These are phyloP conservation scores for Tulasnella sp. DNA, from an alignment of 768 basidiomycete genomes.

Conservation along the genomic window DNA sequence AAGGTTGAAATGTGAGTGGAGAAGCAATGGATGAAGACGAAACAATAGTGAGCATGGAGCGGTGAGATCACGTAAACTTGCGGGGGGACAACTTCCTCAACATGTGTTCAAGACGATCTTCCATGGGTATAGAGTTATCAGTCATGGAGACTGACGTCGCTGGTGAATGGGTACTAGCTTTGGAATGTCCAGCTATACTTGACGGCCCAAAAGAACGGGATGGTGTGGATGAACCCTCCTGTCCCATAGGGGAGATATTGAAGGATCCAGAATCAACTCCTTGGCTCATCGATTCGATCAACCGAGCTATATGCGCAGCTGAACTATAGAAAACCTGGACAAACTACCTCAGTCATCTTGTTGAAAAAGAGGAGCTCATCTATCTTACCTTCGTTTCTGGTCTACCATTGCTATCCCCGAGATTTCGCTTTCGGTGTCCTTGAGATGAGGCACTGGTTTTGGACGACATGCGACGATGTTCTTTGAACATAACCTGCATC, in stretches of 20 bases:
- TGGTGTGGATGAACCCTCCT: conserved; percentile 1
- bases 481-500: conserved; percentile 64
- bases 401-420: conserved; percentile 24
- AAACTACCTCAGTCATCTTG: not conserved
- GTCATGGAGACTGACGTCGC: conserved; percentile 20
- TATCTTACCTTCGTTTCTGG: conserved; percentile 74
- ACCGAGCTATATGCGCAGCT: conserved; percentile 62
- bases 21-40: too few relatives aligned
- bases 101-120: conserved; percentile 66
- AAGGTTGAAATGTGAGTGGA: too few relatives aligned
- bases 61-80: too few relatives aligned
- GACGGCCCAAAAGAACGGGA: not conserved
- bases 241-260: conserved; percentile 46
- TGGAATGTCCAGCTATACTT: conserved; percentile 6
- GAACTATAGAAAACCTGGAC: conserved; percentile 61
- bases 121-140: conserved; percentile 55
- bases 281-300: conserved; percentile 72
- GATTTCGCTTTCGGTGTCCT: not conserved
- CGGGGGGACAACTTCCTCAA: too few relatives aligned
- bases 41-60: conserved; percentile 31
- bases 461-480: conserved; percentile 52
- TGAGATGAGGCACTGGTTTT: conserved; percentile 37
- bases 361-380: not conserved
- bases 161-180: conserved; percentile 3
- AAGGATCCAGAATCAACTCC: conserved; percentile 74